Base-by-base conservation (phyloP, 805 yeast genomes). In the Geotrichum ghanense region DNA sequence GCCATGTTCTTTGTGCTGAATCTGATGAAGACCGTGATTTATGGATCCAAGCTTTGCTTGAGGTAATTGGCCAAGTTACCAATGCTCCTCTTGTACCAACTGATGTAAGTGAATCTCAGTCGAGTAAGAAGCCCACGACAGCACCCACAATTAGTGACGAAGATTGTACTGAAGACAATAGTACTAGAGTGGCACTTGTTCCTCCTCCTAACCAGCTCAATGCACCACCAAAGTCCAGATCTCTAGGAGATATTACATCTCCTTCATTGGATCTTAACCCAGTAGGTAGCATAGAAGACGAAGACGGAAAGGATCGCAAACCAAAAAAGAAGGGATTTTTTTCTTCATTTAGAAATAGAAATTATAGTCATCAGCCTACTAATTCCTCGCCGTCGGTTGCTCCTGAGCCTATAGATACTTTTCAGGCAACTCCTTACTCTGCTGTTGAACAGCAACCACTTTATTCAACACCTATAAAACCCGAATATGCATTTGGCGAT, bases 1-100 rank as follows among this genome's bases (percentile, higher is more conserved):
- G 52, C 6, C 85, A 81, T 56, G 72, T 76, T 45, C 73, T 87
- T 45, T 85, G 94, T 62, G 82, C 92, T 1, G 95, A 88, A 59
- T 78, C 82, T 5, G 82, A 82, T 42, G 73, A 70, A 22, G 95
- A 87, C 57, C 72, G 90, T 48, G 89, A 82, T 55, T 66, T 66
- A 7, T 84, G 94, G 92, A 75, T 83, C 6, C 70, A 73, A 16
- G 68, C 68, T 0, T 53, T 74, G 14, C 61, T 71, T 24, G 42
- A 39, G 16, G 23, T 21, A 7, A 39, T 22, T 20, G 24, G 23
- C 42, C 25, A 21, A 22, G 42, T 20, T 6, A 21, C 42, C 17
- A 20, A 35, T 39, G 16, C 42, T 22, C 22, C 24, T 21, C 24
- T 9, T 5, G 5, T 21, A 14, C 16, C 23, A 22, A 5, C 24